Conservation (phyloP, 371 early-diverging fungal genomes). For the Nematocida sp. region DNA sequence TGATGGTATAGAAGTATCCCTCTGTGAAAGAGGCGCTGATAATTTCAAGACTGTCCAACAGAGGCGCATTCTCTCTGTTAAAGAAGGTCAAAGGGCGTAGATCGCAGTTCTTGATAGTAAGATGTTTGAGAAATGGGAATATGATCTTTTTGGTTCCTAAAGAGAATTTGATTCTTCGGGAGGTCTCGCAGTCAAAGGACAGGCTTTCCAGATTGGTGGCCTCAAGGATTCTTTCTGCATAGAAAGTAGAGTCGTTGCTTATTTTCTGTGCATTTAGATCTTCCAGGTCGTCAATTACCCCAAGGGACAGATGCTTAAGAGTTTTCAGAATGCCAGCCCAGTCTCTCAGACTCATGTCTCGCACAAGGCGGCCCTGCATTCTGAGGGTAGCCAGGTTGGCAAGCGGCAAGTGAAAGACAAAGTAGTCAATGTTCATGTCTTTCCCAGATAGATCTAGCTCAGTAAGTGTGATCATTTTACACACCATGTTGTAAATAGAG, state of each 20-base stretch:
- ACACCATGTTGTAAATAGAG: conserved; percentile 41
- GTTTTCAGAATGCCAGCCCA: conserved; percentile 51
- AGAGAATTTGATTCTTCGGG: conserved; percentile 35
- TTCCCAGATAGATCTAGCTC: conserved; percentile 46
- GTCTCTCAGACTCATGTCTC: conserved; percentile 50
- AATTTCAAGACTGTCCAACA: conserved; percentile 36
- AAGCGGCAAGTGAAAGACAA: conserved; percentile 32
- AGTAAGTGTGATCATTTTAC: conserved; percentile 37
- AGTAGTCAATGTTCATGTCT: conserved; percentile 49
- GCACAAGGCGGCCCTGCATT: conserved; percentile 38
- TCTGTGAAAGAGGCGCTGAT: conserved; percentile 42
- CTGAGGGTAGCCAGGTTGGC: conserved; percentile 19
- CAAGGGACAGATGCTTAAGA: conserved; percentile 31
- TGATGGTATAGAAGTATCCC: conserved; percentile 51
- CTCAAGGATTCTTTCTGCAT: conserved; percentile 42
- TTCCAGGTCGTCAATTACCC: conserved; percentile 29
- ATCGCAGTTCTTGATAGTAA: conserved; percentile 49
- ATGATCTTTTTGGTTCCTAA: conserved; percentile 43
- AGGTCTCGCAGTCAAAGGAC: conserved; percentile 45
- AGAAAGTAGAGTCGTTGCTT: conserved; percentile 38
- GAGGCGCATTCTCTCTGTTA: conserved; percentile 45
- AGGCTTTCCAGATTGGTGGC: conserved; percentile 48
- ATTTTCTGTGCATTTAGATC: neutral
- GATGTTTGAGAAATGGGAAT: conserved; percentile 42
- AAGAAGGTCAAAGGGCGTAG: conserved; percentile 46